Percentiles rank a stretch among this genome's conserved stretches.
phyloP scores from a whole-genome alignment of 768 basidiomycete species.

The Rubroboletus pulcherrimus region DNA sequence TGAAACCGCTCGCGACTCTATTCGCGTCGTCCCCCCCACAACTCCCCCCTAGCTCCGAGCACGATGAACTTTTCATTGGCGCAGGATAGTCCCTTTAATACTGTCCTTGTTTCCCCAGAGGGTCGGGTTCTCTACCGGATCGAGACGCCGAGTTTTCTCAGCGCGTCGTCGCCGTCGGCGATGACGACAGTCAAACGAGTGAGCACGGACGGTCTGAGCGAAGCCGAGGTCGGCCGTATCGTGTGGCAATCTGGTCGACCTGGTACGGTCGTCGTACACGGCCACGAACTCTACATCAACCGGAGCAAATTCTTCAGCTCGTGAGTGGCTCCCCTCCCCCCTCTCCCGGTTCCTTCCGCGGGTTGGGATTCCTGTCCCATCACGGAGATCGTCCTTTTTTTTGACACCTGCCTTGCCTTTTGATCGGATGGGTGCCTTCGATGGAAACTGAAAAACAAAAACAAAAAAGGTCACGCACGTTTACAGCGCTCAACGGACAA shows the following conservation, averaged over 20 bases:
- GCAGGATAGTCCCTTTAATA: slow-evolving; percentile 32
- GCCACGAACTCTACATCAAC: slow-evolving; percentile 24
- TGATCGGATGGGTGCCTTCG: not conserved
- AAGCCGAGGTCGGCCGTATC: slow-evolving; percentile 27
- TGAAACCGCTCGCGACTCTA: slow-evolving; percentile 8
- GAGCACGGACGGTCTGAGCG: slow-evolving; percentile 21
- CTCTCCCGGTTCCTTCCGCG: not conserved
- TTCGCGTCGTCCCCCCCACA: slow-evolving; percentile 12
- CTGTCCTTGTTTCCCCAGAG: slow-evolving; percentile 29
- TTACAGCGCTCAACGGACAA: slow-evolving; percentile 33
- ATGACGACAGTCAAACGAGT: slow-evolving; percentile 27
- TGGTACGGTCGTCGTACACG: slow-evolving; percentile 25
- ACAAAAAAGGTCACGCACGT: slow-evolving; percentile 28
- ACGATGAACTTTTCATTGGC: slow-evolving; percentile 32
- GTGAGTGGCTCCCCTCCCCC: slow-evolving; percentile 16
- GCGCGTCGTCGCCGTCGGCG: slow-evolving; percentile 5
- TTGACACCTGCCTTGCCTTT: slow-evolving; percentile 4
- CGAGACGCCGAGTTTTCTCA: slow-evolving; percentile 23
- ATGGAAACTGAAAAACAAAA: not conserved
- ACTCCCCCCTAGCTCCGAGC: not conserved
- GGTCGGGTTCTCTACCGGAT: slow-evolving; percentile 29
- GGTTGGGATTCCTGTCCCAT: not conserved
- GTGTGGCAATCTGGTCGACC: slow-evolving; percentile 31
- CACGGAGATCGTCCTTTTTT: not conserved
- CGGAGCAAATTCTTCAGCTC: slow-evolving; percentile 30